Conservation (phyloP, 1,284 basidiomycete genomes). For the Ustilago lituana region DNA sequence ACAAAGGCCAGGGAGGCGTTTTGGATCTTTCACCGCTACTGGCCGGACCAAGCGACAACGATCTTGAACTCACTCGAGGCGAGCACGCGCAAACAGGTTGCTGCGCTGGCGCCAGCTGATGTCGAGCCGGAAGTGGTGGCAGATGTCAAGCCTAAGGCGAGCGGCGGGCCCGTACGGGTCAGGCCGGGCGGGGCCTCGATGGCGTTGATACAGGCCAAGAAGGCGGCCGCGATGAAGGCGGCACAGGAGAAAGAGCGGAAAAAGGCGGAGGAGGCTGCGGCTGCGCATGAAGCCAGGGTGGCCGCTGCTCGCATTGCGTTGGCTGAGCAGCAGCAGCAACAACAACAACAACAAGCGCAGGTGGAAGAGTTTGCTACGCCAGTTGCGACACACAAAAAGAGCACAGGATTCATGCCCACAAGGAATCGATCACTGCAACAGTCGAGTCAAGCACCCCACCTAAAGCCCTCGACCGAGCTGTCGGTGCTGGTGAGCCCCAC, state of each 20-base stretch:
- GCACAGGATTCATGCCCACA: constrained; percentile 34
- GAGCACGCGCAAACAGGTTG: constrained; percentile 81
- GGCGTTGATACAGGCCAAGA: constrained; percentile 63
- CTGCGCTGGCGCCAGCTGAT: constrained; percentile 71
- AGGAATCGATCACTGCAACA: constrained; percentile 18
- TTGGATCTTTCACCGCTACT: constrained; percentile 82
- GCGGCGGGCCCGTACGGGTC: constrained; percentile 18
- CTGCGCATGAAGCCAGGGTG: constrained; percentile 39
- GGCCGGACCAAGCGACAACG: constrained; percentile 75
- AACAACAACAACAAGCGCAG: constrained; percentile 2
- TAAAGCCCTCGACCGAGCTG: constrained; percentile 22
- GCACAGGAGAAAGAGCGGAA: constrained; percentile 44
- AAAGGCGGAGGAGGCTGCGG: constrained; percentile 46
- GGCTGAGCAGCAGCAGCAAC: constrained; percentile 18
- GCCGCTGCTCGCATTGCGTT: constrained; percentile 25
- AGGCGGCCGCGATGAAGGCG: constrained; percentile 54
- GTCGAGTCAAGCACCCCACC: background rate
- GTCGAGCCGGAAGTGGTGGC: constrained; percentile 22
- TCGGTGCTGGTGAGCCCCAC: constrained; percentile 33
- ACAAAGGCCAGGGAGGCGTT: constrained; percentile 79
- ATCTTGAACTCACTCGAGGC: constrained; percentile 79
- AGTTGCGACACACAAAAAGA: constrained; percentile 17
- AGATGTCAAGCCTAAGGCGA: constrained; percentile 27
- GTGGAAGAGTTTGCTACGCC: constrained; percentile 31
- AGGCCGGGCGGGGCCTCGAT: constrained; percentile 51